Percentiles rank a stretch among this genome's conserved stretches.
These are phyloP conservation scores for Ceratobasidium sp. DNA, from an alignment of 1,284 basidiomycete genomes.

Conservation along the genomic window DNA sequence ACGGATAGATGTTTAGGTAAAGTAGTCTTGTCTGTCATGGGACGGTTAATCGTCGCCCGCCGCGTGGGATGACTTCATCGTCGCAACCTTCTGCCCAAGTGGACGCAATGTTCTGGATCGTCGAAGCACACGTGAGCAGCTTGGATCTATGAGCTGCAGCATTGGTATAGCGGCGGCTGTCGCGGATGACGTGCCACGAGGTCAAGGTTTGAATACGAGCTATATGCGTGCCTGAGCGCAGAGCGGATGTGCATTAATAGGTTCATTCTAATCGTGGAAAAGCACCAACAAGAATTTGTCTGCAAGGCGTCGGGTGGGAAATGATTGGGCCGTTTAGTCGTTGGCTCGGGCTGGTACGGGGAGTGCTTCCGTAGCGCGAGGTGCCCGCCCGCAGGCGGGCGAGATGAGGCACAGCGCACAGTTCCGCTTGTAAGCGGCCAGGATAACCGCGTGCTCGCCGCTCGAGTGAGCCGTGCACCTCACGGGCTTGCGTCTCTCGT, in stretches of 20 bases:
- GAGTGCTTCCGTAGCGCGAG: no score
- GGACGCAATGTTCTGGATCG: neutral
- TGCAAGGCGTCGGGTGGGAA: no score
- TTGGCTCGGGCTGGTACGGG: no score
- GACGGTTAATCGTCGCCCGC: no score
- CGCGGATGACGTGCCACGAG: neutral
- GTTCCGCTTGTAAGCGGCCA: no score
- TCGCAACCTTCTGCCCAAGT: neutral
- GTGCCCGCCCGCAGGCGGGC: neutral
- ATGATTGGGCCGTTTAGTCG: no score
- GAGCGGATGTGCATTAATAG: neutral
- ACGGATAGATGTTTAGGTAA: constrained; percentile 15
- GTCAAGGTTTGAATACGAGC: no score
- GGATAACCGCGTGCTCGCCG: neutral
- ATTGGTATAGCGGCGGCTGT: neutral
- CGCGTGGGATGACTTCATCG: constrained; percentile 4
- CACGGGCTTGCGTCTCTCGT: no score
- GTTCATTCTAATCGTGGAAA: no score
- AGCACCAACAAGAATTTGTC: no score
- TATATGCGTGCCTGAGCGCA: neutral
- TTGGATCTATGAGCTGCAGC: neutral
- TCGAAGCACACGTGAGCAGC: constrained; percentile 3
- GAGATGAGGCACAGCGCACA: constrained; percentile 9
- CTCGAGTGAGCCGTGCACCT: neutral
- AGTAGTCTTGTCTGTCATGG: neutral